phyloP scores from a whole-genome alignment of 1,284 basidiomycete species.

The Ganoderma leucocontextum region DNA sequence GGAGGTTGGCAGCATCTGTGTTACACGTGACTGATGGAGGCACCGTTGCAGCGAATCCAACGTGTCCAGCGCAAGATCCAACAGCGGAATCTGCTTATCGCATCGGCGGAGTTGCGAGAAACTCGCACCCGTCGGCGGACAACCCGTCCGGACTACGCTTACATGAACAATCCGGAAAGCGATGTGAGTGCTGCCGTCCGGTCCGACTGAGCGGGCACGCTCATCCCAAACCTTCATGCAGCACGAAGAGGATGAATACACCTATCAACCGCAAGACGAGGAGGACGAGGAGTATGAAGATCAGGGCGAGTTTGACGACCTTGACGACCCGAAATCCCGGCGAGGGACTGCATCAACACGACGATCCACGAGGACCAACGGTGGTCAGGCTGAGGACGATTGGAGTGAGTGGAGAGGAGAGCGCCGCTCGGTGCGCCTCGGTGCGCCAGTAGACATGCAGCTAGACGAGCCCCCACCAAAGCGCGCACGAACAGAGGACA shows the following conservation, averaged over 20 bases:
- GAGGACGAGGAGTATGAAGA: conserved; percentile 72
- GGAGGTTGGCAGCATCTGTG: conserved; percentile 17
- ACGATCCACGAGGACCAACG: conserved; percentile 68
- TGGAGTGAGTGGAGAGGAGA: conserved; percentile 73
- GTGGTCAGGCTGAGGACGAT: conserved; percentile 58
- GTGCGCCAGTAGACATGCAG: conserved; percentile 58
- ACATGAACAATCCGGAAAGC: conserved; percentile 68
- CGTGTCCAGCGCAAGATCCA: conserved; percentile 73
- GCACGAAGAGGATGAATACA: conserved; percentile 67
- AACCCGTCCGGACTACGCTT: conserved; percentile 79
- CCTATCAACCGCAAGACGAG: conserved; percentile 64
- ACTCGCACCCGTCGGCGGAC: conserved; percentile 78
- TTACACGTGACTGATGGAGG: conserved; percentile 37
- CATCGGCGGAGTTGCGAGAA: conserved; percentile 78
- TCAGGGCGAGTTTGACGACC: conserved; percentile 58
- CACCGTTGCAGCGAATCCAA: conserved; percentile 64
- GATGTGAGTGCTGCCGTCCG: conserved; percentile 55
- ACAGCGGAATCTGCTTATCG: conserved; percentile 67
- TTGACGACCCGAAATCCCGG: conserved; percentile 48
- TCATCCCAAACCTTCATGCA: conserved; percentile 41
- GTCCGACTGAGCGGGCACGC: conserved; percentile 37
- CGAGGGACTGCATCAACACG: conserved; percentile 53
- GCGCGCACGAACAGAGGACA: conserved; percentile 78
- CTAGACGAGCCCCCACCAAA: conserved; percentile 63
- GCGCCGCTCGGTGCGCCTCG: conserved; percentile 74